phyloP scores from a whole-genome alignment of 2,329 filamentous ascomycete genomes.

The Lachnellula cervina region DNA sequence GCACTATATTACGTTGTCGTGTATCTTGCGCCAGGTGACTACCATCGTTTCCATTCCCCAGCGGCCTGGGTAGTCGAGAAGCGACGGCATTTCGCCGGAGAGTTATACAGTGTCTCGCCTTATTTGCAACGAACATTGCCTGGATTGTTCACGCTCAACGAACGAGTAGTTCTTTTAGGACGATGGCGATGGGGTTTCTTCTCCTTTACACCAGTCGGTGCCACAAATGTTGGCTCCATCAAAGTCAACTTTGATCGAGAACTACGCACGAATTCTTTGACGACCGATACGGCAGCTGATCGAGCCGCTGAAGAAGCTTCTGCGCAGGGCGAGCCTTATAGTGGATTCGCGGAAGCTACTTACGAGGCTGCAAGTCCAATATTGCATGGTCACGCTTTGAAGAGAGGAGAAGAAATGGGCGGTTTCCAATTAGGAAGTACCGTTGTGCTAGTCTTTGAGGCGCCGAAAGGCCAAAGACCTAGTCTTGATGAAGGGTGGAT shows the following conservation, averaged over 20 bases:
- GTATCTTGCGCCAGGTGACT: conserved; percentile 95
- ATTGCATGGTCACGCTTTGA: conserved; percentile 76
- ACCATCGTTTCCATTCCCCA: conserved; percentile 96
- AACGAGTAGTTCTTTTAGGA: conserved; percentile 87
- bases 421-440: conserved; percentile 95
- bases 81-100: conserved; percentile 94
- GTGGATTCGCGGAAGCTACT: conserved; percentile 88
- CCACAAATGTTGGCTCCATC: conserved; percentile 96
- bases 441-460: conserved; percentile 93
- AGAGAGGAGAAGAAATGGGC: conserved; percentile 93
- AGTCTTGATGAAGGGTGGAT: conserved; percentile 58
- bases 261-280: conserved; percentile 84
- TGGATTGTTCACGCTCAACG: conserved; percentile 93
- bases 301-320: conserved; percentile 76
- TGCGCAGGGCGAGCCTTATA: conserved; percentile 71
- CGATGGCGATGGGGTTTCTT: conserved; percentile 98
- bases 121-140: conserved; percentile 91
- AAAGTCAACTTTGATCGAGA: conserved; percentile 96
- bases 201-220: conserved; percentile 89
- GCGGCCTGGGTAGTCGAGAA: conserved; percentile 92
- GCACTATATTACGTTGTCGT: conserved; percentile 90
- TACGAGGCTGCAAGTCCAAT: conserved; percentile 75
- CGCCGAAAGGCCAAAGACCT: conserved; percentile 59
- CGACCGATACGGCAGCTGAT: conserved; percentile 89
- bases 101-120: conserved; percentile 90